Evolutionary conservation across 176 grass and related monocot genomes (phyloP).

Genomic region (Oryza longistaminata): DNA sequence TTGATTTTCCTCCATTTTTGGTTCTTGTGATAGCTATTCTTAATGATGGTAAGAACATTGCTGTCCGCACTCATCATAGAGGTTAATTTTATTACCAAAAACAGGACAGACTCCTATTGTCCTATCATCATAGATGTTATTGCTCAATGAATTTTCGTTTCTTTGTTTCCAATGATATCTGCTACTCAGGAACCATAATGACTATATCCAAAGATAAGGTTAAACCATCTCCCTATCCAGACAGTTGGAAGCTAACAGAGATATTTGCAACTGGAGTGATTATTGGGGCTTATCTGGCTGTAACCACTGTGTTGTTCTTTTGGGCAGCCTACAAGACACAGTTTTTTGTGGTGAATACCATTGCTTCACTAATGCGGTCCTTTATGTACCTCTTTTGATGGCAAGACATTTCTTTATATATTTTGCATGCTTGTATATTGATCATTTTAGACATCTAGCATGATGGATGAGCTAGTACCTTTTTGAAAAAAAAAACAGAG

Average conservation of each 20-base stretch:
- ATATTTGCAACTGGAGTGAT: conserved; percentile 67
- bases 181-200: conserved; percentile 59
- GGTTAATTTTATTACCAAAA: too few relatives aligned
- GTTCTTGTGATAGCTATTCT: conserved; percentile 69
- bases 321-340: conserved; percentile 51
- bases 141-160: not conserved
- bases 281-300: conserved; percentile 59
- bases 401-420: not conserved
- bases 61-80: not conserved
- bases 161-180: not conserved
- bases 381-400: not conserved
- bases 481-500: too few relatives aligned
- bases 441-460: not conserved
- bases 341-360: conserved; percentile 45
- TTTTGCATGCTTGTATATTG: not conserved
- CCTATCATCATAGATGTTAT: not conserved
- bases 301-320: conserved; percentile 54
- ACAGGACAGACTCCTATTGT: too few relatives aligned
- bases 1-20: conserved; percentile 61
- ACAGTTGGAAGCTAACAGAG: conserved; percentile 67
- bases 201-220: conserved; percentile 70
- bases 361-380: conserved; percentile 3
- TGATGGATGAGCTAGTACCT: too few relatives aligned
- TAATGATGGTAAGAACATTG: conserved; percentile 55
- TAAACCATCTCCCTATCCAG: conserved; percentile 62